phyloP scores from a whole-genome alignment of 208 protist species.

The Trypanosomatidae sp. region DNA sequence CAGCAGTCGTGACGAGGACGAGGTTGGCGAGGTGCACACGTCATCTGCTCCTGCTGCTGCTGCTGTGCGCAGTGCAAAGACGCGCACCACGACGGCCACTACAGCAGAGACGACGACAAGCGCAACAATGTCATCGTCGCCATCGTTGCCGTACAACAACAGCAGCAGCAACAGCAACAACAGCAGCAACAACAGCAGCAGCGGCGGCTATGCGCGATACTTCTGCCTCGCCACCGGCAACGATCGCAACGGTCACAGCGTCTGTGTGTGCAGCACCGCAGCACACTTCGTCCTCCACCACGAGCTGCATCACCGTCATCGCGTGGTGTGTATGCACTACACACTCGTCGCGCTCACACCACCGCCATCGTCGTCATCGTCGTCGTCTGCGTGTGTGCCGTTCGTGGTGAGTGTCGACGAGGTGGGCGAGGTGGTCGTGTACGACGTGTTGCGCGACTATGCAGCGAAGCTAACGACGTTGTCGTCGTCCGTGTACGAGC shows the following conservation, averaged over 20 bases:
- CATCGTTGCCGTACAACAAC: too few species aligned
- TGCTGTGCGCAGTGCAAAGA: too few species aligned
- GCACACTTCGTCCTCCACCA: slow-evolving; percentile 53
- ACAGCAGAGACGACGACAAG: background rate
- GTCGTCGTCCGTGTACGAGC: slow-evolving; percentile 3
- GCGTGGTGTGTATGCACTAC: slow-evolving; percentile 29
- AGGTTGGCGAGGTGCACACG: background rate
- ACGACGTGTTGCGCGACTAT: slow-evolving; percentile 34
- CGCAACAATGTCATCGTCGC: too few species aligned
- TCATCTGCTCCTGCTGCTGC: too few species aligned
- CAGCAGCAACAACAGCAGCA: background rate
- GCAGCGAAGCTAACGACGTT: slow-evolving; percentile 2
- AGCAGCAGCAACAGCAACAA: background rate
- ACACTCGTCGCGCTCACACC: slow-evolving; percentile 20
- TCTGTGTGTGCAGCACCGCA: slow-evolving; percentile 42
- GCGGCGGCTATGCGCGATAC: slow-evolving; percentile 19
- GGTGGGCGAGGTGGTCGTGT: slow-evolving; percentile 37
- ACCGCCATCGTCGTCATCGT: slow-evolving; percentile 1
- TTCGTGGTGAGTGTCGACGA: slow-evolving; percentile 59
- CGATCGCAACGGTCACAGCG: slow-evolving; percentile 36
- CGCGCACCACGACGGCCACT: too few species aligned
- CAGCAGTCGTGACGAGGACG: background rate
- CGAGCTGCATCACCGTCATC: slow-evolving; percentile 24
- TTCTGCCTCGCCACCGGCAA: slow-evolving; percentile 32
- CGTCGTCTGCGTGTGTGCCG: slow-evolving; percentile 4